Conservation (phyloP, 345 rosid genomes). For the Corchorus capsularis region DNA sequence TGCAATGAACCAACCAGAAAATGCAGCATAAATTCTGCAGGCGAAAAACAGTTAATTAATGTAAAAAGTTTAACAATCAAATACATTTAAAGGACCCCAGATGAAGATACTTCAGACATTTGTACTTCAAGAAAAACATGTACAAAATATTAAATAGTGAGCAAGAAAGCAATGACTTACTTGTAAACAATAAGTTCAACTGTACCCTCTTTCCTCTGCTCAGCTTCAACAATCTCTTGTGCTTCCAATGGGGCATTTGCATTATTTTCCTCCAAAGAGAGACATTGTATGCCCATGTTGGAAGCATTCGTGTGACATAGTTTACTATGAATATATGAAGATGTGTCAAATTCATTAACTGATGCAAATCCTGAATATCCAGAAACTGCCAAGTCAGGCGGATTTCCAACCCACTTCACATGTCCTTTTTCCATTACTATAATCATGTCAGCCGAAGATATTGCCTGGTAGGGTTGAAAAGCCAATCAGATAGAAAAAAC, state of each 20-base stretch:
- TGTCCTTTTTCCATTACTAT: constrained; percentile 82
- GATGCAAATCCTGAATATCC: constrained; percentile 46
- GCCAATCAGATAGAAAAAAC: background rate
- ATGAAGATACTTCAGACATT: background rate
- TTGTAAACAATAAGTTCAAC: constrained; percentile 77
- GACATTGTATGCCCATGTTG: constrained; percentile 27
- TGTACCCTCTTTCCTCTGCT: constrained; percentile 80
- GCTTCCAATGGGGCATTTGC: constrained; percentile 38
- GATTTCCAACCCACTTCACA: constrained; percentile 74
- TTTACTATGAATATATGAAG: constrained; percentile 30
- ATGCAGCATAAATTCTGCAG: constrained; percentile 76
- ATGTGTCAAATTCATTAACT: constrained; percentile 49
- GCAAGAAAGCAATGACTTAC: constrained; percentile 39
- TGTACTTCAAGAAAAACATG: background rate
- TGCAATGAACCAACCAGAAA: constrained; percentile 74
- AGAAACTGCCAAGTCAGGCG: constrained; percentile 55
- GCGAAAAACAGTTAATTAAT: constrained; percentile 11
- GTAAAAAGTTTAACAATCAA: background rate
- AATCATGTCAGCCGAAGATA: constrained; percentile 72
- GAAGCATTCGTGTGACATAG: constrained; percentile 28
- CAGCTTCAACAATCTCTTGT: constrained; percentile 58
- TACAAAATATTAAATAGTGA: background rate
- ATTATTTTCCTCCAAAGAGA: constrained; percentile 31
- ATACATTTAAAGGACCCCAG: background rate
- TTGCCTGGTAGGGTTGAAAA: constrained; percentile 56